Base-by-base conservation (phyloP, 2,329 filamentous ascomycete genomes). In the Lachnellula suecica region DNA sequence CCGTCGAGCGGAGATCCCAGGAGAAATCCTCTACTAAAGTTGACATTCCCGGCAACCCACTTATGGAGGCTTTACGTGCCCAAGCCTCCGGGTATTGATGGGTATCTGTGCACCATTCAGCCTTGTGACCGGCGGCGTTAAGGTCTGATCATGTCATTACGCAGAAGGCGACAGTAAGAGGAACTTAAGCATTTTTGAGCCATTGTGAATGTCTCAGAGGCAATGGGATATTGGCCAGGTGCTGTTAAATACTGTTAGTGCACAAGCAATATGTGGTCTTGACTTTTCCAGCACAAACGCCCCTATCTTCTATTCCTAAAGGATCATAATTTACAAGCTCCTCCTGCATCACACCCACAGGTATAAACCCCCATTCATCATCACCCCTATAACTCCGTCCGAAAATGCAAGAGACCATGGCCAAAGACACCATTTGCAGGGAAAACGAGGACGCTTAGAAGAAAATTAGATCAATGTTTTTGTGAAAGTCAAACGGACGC, bases 371-470 rank as follows among this genome's bases (percentile, higher is more conserved):
- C 35, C 54, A 54, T 50, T 47, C 44, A 40, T 15, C 42, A 50
- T 53, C 24, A 47, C 49, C 31, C 48, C 41, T 53, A 47, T 34
- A 59, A 63, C 61, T 60, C 61, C 63, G 45, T 56, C 53, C 57
- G 27, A 23, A 61, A 59, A 62, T 59, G 61, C 61, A 58, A 58
- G 45, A 59, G 45, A 60, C 54, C 53, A 58, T 59, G 57, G 54
- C 52, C 51, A 58, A 58, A 44, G 63, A 58, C 61, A 59, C 58
- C 54, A 49, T 50, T 58, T 60, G 62, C 64, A 63, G 60, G 59
- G 51, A 56, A 54, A 38, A 48, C 59, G 46, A 56, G 53, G 50
- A 51, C 50, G 53, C 34, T 40, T 43, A 56, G 41, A 29, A 38
- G 31, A 49, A 50, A 51, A 44, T 41, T 55, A 59, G 43, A 62